These are phyloP conservation scores for Penicillium sp. DNA, from an alignment of 2,329 filamentous ascomycete species.

Conservation along the genomic window DNA sequence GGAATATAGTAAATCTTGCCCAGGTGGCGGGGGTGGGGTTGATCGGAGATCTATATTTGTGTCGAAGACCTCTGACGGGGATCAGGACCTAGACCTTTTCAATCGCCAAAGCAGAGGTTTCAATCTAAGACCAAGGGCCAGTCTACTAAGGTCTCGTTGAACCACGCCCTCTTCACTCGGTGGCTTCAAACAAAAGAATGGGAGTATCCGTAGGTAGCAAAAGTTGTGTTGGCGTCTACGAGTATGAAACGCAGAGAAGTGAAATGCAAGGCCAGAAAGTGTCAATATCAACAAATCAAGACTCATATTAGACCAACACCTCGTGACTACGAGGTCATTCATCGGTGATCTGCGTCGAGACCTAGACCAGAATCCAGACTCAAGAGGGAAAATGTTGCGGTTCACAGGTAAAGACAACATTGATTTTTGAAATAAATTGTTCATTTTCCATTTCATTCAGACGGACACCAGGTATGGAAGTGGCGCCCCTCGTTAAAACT, in stretches of 20 bases:
- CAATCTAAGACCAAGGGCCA: too few species aligned
- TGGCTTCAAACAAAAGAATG: neutral
- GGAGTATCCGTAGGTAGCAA: neutral
- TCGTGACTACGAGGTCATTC: conserved; percentile 5
- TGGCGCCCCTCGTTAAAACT: conserved; percentile 39
- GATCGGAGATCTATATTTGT: neutral
- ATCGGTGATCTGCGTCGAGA: neutral
- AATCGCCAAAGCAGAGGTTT: neutral
- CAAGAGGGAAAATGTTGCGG: neutral
- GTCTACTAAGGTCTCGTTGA: too few species aligned
- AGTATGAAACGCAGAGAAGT: neutral
- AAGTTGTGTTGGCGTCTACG: neutral
- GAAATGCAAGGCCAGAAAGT: neutral
- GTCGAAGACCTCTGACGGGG: neutral
- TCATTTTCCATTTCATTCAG: conserved; percentile 47
- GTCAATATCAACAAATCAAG: neutral
- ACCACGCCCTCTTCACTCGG: too few species aligned
- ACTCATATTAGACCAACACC: neutral
- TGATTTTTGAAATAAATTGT: conserved; percentile 30
- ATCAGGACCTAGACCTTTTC: conserved; percentile 5
- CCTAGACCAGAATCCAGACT: neutral
- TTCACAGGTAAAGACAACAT: conserved; percentile 10
- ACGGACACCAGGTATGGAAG: conserved; percentile 36
- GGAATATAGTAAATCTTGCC: neutral
- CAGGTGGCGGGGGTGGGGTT: conserved; percentile 7